A percentile compares a stretch with the other conserved stretches of the same genome.
Conservation (phyloP, 805 yeast species). For the Teunomyces barrocoloradensis region DNA sequence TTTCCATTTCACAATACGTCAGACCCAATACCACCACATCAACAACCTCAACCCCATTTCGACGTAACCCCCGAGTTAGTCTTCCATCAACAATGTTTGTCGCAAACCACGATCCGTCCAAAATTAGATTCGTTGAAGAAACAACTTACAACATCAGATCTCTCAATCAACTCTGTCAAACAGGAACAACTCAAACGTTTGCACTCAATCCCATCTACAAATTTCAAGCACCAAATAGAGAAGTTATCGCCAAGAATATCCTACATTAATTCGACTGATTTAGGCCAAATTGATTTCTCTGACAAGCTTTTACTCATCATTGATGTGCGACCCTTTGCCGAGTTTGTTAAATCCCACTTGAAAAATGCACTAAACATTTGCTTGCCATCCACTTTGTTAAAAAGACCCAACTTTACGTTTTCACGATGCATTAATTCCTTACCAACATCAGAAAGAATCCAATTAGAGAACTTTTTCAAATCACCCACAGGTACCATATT, state of each 20-base stretch:
- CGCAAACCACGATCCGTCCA: neutral
- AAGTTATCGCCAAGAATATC: constrained; percentile 21
- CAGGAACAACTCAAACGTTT: constrained; percentile 23
- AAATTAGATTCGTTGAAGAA: constrained; percentile 14
- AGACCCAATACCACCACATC: neutral
- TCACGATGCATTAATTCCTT: constrained; percentile 60
- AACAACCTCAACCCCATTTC: neutral
- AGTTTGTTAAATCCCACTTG: constrained; percentile 59
- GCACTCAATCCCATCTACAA: constrained; percentile 17
- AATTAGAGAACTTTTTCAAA: constrained; percentile 37
- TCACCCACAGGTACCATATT: constrained; percentile 10
- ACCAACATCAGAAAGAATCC: constrained; percentile 48
- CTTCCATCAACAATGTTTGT: neutral
- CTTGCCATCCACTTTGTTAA: constrained; percentile 84
- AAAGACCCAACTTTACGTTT: constrained; percentile 69
- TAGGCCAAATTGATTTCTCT: constrained; percentile 6
- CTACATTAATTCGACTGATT: constrained; percentile 13
- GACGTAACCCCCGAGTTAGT: neutral
- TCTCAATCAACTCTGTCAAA: constrained; percentile 18
- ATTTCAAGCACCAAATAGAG: constrained; percentile 19
- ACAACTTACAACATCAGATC: constrained; percentile 20
- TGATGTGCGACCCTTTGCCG: constrained; percentile 82
- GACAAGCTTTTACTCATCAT: constrained; percentile 40
- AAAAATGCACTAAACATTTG: constrained; percentile 69
- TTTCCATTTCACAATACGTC: constrained; percentile 12